Evolutionary conservation across 2,329 filamentous ascomycete species (phyloP).

Genomic region (Metarhizium humberi): DNA sequence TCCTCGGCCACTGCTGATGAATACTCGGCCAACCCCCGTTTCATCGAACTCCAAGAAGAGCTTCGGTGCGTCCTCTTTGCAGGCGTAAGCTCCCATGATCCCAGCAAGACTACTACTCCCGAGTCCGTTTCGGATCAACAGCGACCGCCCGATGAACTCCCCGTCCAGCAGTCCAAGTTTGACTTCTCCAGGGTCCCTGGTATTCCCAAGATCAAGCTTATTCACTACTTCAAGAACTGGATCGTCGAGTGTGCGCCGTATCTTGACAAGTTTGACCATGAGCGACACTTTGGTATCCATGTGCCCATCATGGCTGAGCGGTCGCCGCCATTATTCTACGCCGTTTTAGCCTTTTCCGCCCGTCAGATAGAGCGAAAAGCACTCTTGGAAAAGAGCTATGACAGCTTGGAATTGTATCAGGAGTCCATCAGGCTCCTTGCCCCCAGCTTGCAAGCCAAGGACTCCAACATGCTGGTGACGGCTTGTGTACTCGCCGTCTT

Average conservation of each 20-base stretch:
- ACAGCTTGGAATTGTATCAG: constrained; percentile 44
- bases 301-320: constrained; percentile 38
- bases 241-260: constrained; percentile 39
- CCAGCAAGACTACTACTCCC: constrained; percentile 19
- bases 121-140: constrained; percentile 8
- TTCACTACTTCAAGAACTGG: constrained; percentile 36
- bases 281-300: constrained; percentile 41
- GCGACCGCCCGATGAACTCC: not conserved
- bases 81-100: constrained; percentile 15
- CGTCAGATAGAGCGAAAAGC: constrained; percentile 41
- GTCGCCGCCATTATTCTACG: constrained; percentile 35
- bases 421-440: constrained; percentile 36
- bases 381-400: constrained; percentile 35
- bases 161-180: constrained; percentile 10
- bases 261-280: constrained; percentile 46
- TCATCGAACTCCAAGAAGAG: constrained; percentile 34
- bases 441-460: constrained; percentile 31
- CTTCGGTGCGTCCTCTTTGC: constrained; percentile 32
- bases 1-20: constrained; percentile 20
- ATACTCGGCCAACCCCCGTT: constrained; percentile 27
- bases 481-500: constrained; percentile 37
- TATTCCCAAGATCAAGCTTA: constrained; percentile 16
- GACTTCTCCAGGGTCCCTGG: constrained; percentile 16
- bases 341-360: constrained; percentile 43
- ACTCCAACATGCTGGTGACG: constrained; percentile 35